Evolutionary conservation across 2,329 filamentous ascomycete genomes (phyloP), one percentile per base, ranked within the genome.

Genomic region (Davidsoniella virescens): DNA sequence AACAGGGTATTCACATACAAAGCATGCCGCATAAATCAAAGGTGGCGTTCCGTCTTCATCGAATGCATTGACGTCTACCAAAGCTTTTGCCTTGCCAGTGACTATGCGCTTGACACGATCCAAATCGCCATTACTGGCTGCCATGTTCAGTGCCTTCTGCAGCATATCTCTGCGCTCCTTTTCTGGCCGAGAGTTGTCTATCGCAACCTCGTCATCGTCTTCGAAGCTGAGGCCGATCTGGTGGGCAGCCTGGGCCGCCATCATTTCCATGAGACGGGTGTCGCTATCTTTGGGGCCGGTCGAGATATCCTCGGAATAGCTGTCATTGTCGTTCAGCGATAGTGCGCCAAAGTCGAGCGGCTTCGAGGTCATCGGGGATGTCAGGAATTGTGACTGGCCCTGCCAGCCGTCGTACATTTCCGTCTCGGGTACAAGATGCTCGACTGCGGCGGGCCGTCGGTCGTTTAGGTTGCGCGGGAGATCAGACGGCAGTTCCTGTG

Each of bases 391-490:
- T 42, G 90, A 94, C 72, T 95, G 87, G 56, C 90, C 90, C 80
- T 96, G 87, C 92, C 92, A 98, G 58, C 87, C 92, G 74, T 98
- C 92, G 64, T 96, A 98, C 69, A 95, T 87, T 70, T 96, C 92
- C 39, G 88, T 94, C 70, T 96, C 92, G 38, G 73, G 72, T 51
- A 83, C 74, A 55, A 80, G 75, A 55, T 53, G 51, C 5, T 81
- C 78, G 44, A 70, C 71, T 3, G 80, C 75, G 33, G 83, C 75
- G 59, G 73, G 73, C 58, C 81, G 77, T 54, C 92, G 79, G 68
- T 98, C 92, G 64, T 98, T 83, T 50, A 98, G 76, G 10, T 88
- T 94, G 57, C 77, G 92, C 9, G 92, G 92, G 36, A 98, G 76
- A 65, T 98, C 92, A 57, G 76, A 69, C 39, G 92, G 92, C 47